These are phyloP conservation scores for Kalanchoe fedtschenkoi DNA, from an alignment of 164 flowering plant species.

Conservation along the genomic window DNA sequence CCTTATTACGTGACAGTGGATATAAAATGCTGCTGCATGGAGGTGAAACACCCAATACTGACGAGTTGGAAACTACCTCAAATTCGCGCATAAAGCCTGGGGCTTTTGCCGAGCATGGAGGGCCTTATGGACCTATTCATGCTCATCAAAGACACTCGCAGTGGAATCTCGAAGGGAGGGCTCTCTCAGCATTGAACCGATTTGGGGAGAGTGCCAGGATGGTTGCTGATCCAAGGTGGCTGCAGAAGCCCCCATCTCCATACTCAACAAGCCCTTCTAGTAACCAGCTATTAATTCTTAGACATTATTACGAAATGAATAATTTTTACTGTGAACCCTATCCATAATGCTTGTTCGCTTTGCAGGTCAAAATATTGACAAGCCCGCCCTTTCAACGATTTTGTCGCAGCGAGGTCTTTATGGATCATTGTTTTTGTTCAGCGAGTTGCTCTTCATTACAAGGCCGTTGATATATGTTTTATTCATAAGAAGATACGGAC, in stretches of 20 bases:
- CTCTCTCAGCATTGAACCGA: slow-evolving; percentile 62
- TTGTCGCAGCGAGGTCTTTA: slow-evolving; percentile 61
- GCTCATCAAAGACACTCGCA: slow-evolving; percentile 20
- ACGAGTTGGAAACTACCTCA: slow-evolving; percentile 14
- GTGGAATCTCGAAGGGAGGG: slow-evolving; percentile 61
- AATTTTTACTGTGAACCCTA: background rate
- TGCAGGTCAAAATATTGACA: slow-evolving; percentile 33
- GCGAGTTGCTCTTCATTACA: slow-evolving; percentile 61
- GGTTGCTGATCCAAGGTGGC: slow-evolving; percentile 56
- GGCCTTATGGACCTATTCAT: slow-evolving; percentile 21
- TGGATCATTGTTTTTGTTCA: slow-evolving; percentile 58
- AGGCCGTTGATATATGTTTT: slow-evolving; percentile 88
- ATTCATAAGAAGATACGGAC: slow-evolving; percentile 73
- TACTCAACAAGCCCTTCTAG: slow-evolving; percentile 38
- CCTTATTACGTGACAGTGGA: slow-evolving; percentile 61
- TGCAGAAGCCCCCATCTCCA: slow-evolving; percentile 40
- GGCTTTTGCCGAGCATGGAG: slow-evolving; percentile 17
- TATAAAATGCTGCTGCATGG: slow-evolving; percentile 91
- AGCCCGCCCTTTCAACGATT: slow-evolving; percentile 47
- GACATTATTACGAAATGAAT: background rate
- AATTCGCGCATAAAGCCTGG: slow-evolving; percentile 22
- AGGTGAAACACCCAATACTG: slow-evolving; percentile 53
- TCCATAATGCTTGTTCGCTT: slow-evolving; percentile 2
- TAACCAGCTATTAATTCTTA: slow-evolving; percentile 18
- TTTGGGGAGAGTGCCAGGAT: slow-evolving; percentile 76